Base-by-base conservation (phyloP, 2,329 filamentous ascomycete species). In the Talaromyces amestolkiae region DNA sequence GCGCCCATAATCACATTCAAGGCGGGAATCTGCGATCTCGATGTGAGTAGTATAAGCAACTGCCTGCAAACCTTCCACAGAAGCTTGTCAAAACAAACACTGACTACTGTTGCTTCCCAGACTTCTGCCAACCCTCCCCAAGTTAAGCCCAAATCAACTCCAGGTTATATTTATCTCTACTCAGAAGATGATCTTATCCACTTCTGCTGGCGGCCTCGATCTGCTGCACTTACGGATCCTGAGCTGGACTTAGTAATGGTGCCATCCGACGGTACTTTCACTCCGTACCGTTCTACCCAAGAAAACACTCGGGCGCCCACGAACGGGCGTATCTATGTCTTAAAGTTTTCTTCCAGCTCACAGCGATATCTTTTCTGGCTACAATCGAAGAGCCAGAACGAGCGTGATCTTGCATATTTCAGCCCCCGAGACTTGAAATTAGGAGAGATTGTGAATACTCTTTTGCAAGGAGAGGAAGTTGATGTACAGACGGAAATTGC, bases 341-440 rank as follows among this genome's bases (percentile, higher is more conserved):
- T 99, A 74, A 97, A 96, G 79, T 99, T 99, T 82, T 87, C 86
- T 35, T 97, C 93, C 13, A 97, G 92, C 68, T 95, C 93, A 66
- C 89, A 96, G 79, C 89, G 93, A 73, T 86, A 98, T 79, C 85
- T 97, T 66, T 99, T 98, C 83, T 99, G 94, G 93, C 83, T 99
- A 74, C 95, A 99, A 80, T 95, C 92, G 35, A 93, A 93, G 79
- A 86, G 90, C 37, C 93, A 97, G 80, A 87, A 87, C 79, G 75
- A 85, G 82, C 69, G 85, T 81, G 88, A 94, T 71, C 82, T 88
- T 8, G 88, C 87, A 79, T 93, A 87, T 85, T 91, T 96, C 80
- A 96, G 92, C 79, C 86, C 89, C 60, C 86, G 93, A 65, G 94
- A 98, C 77, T 84, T 90, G 73, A 94, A 92, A 82, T 88, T 97